phyloP scores from a whole-genome alignment of 2,329 filamentous ascomycete genomes.

The Samsoniella hepiali region DNA sequence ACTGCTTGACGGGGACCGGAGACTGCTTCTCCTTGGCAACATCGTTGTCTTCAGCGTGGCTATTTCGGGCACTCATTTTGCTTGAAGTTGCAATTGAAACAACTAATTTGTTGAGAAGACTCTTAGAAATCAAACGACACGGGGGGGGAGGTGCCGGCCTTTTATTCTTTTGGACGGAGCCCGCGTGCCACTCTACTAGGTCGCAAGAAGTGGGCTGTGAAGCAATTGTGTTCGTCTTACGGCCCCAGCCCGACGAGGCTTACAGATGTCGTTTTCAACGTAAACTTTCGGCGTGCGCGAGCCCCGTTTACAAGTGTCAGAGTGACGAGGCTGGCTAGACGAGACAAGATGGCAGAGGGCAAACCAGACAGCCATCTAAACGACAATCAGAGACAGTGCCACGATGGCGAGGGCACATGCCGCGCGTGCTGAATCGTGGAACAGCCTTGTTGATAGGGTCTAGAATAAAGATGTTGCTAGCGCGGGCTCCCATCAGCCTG shows the following conservation, averaged over 20 bases:
- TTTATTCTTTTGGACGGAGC: neutral
- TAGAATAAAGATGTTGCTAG: neutral
- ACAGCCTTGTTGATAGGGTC: neutral
- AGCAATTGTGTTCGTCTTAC: neutral
- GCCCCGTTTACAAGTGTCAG: neutral
- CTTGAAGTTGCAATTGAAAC: neutral
- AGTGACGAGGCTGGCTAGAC: neutral
- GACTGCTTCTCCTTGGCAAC: slow-evolving; percentile 6
- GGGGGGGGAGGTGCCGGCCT: neutral
- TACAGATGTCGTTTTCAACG: neutral
- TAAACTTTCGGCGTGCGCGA: neutral
- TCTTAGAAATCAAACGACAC: neutral
- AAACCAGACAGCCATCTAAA: neutral
- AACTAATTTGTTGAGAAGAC: too few species aligned
- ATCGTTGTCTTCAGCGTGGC: neutral
- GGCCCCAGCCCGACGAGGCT: neutral
- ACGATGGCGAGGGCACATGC: neutral
- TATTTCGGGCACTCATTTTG: neutral
- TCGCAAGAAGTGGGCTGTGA: neutral
- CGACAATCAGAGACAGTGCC: neutral
- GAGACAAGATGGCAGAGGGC: neutral
- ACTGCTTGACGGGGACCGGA: neutral
- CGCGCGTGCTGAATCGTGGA: neutral
- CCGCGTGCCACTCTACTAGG: neutral
- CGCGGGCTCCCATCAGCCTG: neutral